Evolutionary conservation across 176 grass and related monocot species (phyloP).

Genomic region (Zoysia japonica): DNA sequence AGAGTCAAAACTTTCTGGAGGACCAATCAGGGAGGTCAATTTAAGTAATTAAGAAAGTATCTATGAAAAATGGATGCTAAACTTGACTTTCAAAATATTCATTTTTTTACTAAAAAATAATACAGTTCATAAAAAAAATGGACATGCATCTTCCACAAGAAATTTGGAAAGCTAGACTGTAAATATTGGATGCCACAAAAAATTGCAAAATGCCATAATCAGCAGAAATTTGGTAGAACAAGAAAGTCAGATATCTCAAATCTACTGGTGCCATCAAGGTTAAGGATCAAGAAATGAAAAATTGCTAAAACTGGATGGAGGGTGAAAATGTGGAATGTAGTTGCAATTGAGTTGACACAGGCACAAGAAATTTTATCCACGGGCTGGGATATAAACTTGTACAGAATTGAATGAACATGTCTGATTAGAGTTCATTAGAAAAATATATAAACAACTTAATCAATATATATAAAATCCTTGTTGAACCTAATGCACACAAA

Average conservation of each 20-base stretch:
- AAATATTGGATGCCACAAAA: slow-evolving; percentile 12
- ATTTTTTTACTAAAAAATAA: neutral
- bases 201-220: slow-evolving; percentile 15
- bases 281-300: neutral
- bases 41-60: neutral
- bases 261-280: neutral
- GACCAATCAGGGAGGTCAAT: neutral
- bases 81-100: slow-evolving; percentile 5
- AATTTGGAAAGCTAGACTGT: neutral
- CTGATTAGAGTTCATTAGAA: slow-evolving; percentile 35
- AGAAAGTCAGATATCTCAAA: neutral
- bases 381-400: too few species aligned
- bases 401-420: neutral
- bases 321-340: neutral
- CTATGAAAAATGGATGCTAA: neutral
- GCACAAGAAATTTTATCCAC: neutral
- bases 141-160: neutral
- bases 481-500: neutral
- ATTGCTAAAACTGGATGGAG: neutral
- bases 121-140: neutral
- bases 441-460: neutral
- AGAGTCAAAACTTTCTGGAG: neutral
- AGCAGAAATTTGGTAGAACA: slow-evolving; percentile 7
- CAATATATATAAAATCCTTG: slow-evolving; percentile 2
- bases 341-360: neutral